phyloP scores from a whole-genome alignment of 129 eudicot species.

The Saposhnikovia divaricata region DNA sequence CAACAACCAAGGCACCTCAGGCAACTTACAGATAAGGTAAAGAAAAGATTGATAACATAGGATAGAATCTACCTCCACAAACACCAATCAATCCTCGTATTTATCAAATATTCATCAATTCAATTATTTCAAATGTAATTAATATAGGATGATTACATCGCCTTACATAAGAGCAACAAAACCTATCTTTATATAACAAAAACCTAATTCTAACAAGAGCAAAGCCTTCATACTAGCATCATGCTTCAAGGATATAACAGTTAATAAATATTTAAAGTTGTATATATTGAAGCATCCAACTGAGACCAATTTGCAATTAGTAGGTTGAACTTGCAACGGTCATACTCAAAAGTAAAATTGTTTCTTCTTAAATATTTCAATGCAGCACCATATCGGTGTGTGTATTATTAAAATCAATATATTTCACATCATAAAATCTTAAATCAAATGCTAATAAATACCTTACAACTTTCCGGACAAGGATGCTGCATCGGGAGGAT shows the following conservation, averaged over 20 bases:
- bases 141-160: neutral
- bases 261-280: neutral
- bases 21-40: neutral
- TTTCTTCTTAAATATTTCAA: neutral
- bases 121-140: neutral
- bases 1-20: neutral
- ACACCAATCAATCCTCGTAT: neutral
- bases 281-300: neutral
- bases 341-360: neutral
- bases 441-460: neutral
- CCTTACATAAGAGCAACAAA: neutral
- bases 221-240: neutral
- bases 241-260: neutral
- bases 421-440: neutral
- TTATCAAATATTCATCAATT: neutral
- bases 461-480: constrained; percentile 18
- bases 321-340: neutral
- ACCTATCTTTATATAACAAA: neutral
- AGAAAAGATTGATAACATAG: neutral
- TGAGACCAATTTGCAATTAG: neutral
- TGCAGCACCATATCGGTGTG: neutral
- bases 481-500: constrained; percentile 6
- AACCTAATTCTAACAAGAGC: neutral
- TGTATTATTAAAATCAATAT: neutral
- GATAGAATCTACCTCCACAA: neutral